A percentile compares a stretch with the other conserved stretches of the same genome.
phyloP scores from a whole-genome alignment of 2,329 filamentous ascomycete genomes.

The Cladophialophora bantiana region DNA sequence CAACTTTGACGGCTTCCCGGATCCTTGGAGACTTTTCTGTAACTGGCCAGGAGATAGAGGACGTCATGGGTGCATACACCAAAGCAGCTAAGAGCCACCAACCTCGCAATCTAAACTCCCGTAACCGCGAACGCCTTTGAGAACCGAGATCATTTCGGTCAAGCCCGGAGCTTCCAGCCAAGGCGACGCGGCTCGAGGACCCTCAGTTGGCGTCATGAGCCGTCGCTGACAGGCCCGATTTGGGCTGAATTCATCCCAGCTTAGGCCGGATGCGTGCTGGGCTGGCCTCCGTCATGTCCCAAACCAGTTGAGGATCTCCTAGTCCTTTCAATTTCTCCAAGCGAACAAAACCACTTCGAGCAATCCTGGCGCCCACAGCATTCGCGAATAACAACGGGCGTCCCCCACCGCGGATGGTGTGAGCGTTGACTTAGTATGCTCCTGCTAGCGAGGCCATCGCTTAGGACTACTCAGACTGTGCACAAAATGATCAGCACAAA shows the following conservation, averaged over 20 bases:
- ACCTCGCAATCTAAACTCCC: slow-evolving; percentile 12
- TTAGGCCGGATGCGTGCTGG: not conserved
- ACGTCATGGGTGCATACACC: slow-evolving; percentile 17
- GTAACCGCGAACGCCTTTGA: slow-evolving; percentile 13
- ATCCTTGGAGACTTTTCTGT: slow-evolving; percentile 1
- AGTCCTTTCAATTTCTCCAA: slow-evolving; percentile 16
- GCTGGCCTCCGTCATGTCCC: slow-evolving; percentile 3
- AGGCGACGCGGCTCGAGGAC: not conserved
- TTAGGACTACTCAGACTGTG: slow-evolving; percentile 2
- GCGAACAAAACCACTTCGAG: slow-evolving; percentile 13
- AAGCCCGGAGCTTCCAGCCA: slow-evolving; percentile 11
- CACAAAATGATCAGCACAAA: slow-evolving; percentile 1
- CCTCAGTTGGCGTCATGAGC: slow-evolving; percentile 12
- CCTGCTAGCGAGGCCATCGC: slow-evolving; percentile 6
- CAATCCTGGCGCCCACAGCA: not conserved
- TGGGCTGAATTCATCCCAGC: slow-evolving; percentile 4
- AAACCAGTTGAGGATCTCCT: slow-evolving; percentile 13
- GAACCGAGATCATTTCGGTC: slow-evolving; percentile 26
- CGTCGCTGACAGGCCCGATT: slow-evolving; percentile 4
- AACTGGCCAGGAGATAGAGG: slow-evolving; percentile 8
- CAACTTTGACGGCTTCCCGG: slow-evolving; percentile 6
- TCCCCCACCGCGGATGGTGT: slow-evolving; percentile 1
- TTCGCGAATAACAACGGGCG: not conserved
- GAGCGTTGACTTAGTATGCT: not conserved
- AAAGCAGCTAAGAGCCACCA: slow-evolving; percentile 12